Base-by-base conservation (phyloP, 495 filamentous ascomycete genomes). In the Talaromyces trachyspermus region DNA sequence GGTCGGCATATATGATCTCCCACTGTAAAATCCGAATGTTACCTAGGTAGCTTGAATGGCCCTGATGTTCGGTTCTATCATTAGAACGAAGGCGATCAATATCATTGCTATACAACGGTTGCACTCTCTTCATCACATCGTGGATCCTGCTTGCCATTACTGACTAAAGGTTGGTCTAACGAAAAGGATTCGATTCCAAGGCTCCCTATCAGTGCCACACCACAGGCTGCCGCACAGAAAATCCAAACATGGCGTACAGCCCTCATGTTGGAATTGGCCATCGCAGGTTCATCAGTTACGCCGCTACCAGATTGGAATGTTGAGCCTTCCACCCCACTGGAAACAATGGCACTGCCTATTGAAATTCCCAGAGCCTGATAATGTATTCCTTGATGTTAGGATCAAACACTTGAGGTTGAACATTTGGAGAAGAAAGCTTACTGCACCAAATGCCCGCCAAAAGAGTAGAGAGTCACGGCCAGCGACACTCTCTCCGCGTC, bases 361-460 rank as follows among this genome's bases (percentile, higher is more conserved):
- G 27, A 30, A 12, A 30, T 30, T 30, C 27, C 27, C 6, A 30
- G 27, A 30, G 27, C 27, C 27, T n/a, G n/a, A n/a, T 30, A 30
- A 30, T 30, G 27, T 12, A 30, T 30, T 30, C 6, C 27, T 7
- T 7, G 27, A 30, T 12, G 27, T 30, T 30, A 30, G 27, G n/a
- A n/a, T n/a, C n/a, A n/a, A n/a, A n/a, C n/a, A n/a, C n/a, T n/a
- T n/a, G n/a, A n/a, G n/a, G n/a, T n/a, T n/a, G n/a, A n/a, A n/a
- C n/a, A n/a, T n/a, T n/a, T n/a, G n/a, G n/a, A n/a, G n/a, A n/a
- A n/a, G n/a, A n/a, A n/a, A n/a, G n/a, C n/a, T n/a, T n/a, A n/a
- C 66, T 79, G 76, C 11, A 78, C 81, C 24, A 80, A 59, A 0
- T 69, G 66, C 0, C 79, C 72, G 47, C 71, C 58, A 51, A 83